Evolutionary conservation across 2,329 filamentous ascomycete genomes (phyloP).

Genomic region (Ophiosphaerella korrae): DNA sequence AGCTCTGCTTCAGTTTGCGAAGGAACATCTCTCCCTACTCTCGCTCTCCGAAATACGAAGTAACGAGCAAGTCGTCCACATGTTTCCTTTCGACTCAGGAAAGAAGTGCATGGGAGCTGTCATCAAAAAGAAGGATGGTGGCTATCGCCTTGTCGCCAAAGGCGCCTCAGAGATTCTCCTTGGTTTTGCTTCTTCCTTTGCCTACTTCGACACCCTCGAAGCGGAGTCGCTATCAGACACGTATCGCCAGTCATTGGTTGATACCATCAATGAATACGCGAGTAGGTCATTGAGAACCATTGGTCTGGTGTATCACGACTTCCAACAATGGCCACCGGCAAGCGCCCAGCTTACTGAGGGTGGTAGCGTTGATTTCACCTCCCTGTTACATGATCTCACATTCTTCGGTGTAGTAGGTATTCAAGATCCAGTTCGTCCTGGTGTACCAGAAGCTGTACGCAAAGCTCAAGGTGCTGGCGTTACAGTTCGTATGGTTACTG

Average conservation of each 20-base stretch:
- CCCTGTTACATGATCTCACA: conserved; percentile 60
- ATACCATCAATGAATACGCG: conserved; percentile 47
- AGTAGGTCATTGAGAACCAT: conserved; percentile 51
- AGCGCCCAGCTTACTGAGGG: conserved; percentile 23
- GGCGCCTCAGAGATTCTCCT: conserved; percentile 64
- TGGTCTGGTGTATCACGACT: conserved; percentile 49
- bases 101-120: conserved; percentile 64
- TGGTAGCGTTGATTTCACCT: conserved; percentile 26
- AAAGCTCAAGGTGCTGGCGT: conserved; percentile 92
- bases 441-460: conserved; percentile 81
- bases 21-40: conserved; percentile 57
- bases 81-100: conserved; percentile 61
- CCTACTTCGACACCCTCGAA: conserved; percentile 22
- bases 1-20: conserved; percentile 58
- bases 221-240: conserved; percentile 19
- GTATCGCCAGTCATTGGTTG: conserved; percentile 24
- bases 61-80: conserved; percentile 56
- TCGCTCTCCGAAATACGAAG: conserved; percentile 55
- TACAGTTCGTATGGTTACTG: conserved; percentile 93
- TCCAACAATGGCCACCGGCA: conserved; percentile 42
- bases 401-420: conserved; percentile 90
- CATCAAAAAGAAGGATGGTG: conserved; percentile 53
- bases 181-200: conserved; percentile 45
- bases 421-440: conserved; percentile 91
- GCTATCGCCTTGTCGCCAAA: conserved; percentile 60